Percentiles rank a stretch among this genome's conserved stretches.
phyloP scores from a whole-genome alignment of 2,329 filamentous ascomycete genomes.

The Drechmeria coniospora region DNA sequence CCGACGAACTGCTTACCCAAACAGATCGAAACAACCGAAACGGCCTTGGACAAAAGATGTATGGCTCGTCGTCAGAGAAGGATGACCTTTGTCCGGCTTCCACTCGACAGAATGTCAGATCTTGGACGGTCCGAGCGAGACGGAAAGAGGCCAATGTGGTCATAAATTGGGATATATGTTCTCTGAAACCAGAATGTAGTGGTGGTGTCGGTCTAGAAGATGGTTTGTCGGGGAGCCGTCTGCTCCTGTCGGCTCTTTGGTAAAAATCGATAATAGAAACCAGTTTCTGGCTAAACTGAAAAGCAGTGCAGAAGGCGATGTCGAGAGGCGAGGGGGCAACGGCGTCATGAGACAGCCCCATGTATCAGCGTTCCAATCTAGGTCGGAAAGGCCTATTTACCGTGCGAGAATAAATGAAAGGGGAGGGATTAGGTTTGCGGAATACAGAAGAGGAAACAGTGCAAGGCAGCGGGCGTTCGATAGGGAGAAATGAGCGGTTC shows the following conservation, averaged over 20 bases:
- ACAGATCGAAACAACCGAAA: conserved; percentile 9
- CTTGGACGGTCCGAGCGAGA: conserved; percentile 7
- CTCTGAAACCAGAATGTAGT: conserved; percentile 8
- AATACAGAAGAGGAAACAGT: conserved; percentile 1
- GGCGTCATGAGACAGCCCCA: conserved; percentile 7
- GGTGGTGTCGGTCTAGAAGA: conserved; percentile 4
- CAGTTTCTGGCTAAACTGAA: conserved; percentile 1
- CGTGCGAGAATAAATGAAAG: conserved; percentile 2
- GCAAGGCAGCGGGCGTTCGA: neutral
- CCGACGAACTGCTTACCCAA: conserved; percentile 4
- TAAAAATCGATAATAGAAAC: neutral
- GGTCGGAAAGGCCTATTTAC: conserved; percentile 1
- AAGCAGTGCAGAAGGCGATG: neutral
- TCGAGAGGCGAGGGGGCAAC: conserved; percentile 6
- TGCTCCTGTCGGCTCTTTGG: conserved; percentile 1
- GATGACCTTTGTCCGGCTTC: conserved; percentile 2
- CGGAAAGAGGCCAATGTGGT: conserved; percentile 3
- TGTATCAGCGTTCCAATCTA: conserved; percentile 7
- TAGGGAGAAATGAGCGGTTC: neutral
- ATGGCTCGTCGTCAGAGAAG: conserved; percentile 1
- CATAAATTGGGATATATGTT: too few species aligned
- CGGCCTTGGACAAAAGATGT: conserved; percentile 4
- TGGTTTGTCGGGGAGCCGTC: neutral
- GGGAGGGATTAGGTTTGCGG: conserved; percentile 3
- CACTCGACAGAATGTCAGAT: conserved; percentile 4